Evolutionary conservation across 139 green algal species (phyloP), one percentile per base, ranked within the genome.

Genomic region (Chlamydomonas schloesseri): DNA sequence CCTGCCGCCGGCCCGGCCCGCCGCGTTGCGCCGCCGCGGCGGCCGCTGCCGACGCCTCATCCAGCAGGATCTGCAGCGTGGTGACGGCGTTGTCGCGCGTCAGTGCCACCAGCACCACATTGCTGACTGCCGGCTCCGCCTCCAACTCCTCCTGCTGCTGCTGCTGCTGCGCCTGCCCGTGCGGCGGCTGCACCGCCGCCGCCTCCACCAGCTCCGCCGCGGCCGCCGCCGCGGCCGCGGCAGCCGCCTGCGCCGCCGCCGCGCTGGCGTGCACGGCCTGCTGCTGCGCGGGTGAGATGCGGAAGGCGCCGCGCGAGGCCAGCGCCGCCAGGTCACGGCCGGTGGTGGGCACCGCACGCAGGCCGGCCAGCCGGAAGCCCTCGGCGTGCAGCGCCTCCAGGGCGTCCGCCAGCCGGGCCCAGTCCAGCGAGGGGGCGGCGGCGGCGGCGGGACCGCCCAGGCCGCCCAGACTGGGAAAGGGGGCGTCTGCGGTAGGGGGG

Each of bases 11-110:
- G 10, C 80, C 50, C 37, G 24, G 14, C 42, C 20, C 62, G 68
- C 34, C 15, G 36, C 60, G 33, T 26, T 33, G 33, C 64, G 50
- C 5, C n/a, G 29, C 50, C n/a, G 26, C 33, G 3, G 53, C 74
- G 33, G 47, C 47, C 17, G 15, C 29, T 28, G 34, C 26, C 1
- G 1, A 28, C 18, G 83, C 83, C 42, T 82, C 83, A 14, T 82
- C 71, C n/a, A 75, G 2, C 23, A 68, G 46, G 20, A 88, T 70
- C 73, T 88, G 83, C 47, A 88, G 73, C 14, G 64, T 31, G 36
- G 72, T 82, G 3, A 88, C 62, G 8, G 83, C 83, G 34, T 81
- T 88, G 62, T 88, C 83, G 0, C 83, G 60, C 60, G 83, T 31
- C 64, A 82, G 37, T 0, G 83, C 72, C 21, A 82, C 10, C 24